Percentiles rank a stretch among this genome's conserved stretches.
These are phyloP conservation scores for Allantophomopsis lycopodina DNA, from an alignment of 2,329 filamentous ascomycete species.

Conservation along the genomic window DNA sequence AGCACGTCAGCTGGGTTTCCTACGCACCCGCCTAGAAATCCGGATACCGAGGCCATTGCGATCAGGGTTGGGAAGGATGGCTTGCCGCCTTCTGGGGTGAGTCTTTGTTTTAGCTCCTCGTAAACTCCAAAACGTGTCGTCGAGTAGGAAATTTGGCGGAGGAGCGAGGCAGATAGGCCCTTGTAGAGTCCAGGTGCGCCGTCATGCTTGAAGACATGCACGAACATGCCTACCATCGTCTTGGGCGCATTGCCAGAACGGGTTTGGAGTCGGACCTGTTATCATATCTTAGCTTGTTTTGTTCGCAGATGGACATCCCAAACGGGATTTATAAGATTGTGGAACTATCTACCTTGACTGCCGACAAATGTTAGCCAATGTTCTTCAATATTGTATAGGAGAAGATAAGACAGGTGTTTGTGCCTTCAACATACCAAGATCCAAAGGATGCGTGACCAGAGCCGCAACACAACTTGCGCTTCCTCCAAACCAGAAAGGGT, in stretches of 20 bases:
- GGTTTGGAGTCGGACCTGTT: constrained; percentile 75
- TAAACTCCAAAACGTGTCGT: constrained; percentile 95
- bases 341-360: constrained; percentile 4
- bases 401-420: too few species aligned
- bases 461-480: constrained; percentile 88
- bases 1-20: constrained; percentile 94
- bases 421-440: constrained; percentile 55
- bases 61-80: constrained; percentile 68
- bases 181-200: constrained; percentile 75
- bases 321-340: too few species aligned
- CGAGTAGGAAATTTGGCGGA: constrained; percentile 91
- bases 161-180: constrained; percentile 81
- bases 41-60: constrained; percentile 69
- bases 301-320: too few species aligned
- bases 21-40: constrained; percentile 76
- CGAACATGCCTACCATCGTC: constrained; percentile 76
- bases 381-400: constrained; percentile 8
- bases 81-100: constrained; percentile 34
- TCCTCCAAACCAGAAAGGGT: constrained; percentile 94
- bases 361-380: constrained; percentile 9
- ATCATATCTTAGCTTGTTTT: not conserved
- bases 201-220: constrained; percentile 64
- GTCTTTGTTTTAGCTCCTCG: constrained; percentile 72
- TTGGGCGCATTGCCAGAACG: constrained; percentile 62
- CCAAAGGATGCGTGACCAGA: constrained; percentile 82